Percentiles rank a stretch among this genome's conserved stretches.
These are phyloP conservation scores for Aechmea fasciata DNA, from an alignment of 176 grass and related monocot genomes.

Conservation along the genomic window DNA sequence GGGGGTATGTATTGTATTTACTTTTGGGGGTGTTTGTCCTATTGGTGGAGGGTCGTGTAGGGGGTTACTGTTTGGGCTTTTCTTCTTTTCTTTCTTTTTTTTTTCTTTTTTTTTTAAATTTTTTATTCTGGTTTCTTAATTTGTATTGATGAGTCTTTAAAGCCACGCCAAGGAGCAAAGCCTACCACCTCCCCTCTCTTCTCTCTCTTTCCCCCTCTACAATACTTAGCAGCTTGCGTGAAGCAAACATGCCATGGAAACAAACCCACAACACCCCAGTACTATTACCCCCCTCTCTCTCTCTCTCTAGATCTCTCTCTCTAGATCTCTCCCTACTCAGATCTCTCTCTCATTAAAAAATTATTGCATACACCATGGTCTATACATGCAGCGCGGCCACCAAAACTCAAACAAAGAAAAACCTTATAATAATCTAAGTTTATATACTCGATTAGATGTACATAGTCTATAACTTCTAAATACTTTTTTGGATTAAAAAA, in stretches of 20 bases:
- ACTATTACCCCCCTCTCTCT: slow-evolving; percentile 2
- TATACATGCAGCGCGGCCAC: no score
- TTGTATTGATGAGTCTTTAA: slow-evolving; percentile 96
- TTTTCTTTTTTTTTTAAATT: slow-evolving; percentile 25
- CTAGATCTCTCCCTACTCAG: neutral
- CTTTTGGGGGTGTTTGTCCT: slow-evolving; percentile 41
- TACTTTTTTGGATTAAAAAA: no score
- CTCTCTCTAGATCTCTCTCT: slow-evolving; percentile 24
- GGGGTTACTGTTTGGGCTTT: slow-evolving; percentile 46
- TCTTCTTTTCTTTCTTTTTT: slow-evolving; percentile 20
- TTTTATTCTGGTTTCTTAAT: slow-evolving; percentile 58
- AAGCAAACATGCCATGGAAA: slow-evolving; percentile 70
- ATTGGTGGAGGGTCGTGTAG: slow-evolving; percentile 56
- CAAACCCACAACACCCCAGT: slow-evolving; percentile 28
- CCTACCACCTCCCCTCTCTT: slow-evolving; percentile 32
- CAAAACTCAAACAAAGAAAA: no score
- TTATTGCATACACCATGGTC: no score
- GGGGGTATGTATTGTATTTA: slow-evolving; percentile 4
- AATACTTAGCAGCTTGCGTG: slow-evolving; percentile 81
- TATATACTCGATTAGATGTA: no score
- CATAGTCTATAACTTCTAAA: no score
- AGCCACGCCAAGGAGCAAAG: slow-evolving; percentile 81
- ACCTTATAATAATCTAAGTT: neutral
- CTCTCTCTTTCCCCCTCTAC: slow-evolving; percentile 37
- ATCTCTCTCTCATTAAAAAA: slow-evolving; percentile 14